Evolutionary conservation across 163 green algal genomes (phyloP).

Genomic region (Scenedesmus sp.): DNA sequence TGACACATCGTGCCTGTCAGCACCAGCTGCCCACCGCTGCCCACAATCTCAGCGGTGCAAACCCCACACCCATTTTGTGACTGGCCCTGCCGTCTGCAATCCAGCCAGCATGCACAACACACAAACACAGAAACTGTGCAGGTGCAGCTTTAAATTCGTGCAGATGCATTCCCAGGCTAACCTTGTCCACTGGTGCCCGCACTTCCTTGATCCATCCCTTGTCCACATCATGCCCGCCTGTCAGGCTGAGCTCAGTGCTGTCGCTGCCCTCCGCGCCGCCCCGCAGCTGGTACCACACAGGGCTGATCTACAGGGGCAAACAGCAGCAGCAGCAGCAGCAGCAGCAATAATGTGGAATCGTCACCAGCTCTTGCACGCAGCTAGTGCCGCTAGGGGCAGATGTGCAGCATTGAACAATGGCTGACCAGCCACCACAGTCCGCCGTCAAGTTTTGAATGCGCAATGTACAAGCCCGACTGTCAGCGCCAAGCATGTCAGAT

Average conservation of each 20-base stretch:
- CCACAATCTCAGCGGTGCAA: too few species aligned
- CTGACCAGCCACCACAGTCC: too few species aligned
- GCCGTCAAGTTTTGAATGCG: too few species aligned
- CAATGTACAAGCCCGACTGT: too few species aligned
- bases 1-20: too few species aligned
- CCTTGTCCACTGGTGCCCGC: constrained; percentile 17
- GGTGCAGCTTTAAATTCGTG: neutral
- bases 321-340: neutral
- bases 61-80: too few species aligned
- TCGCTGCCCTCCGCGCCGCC: neutral
- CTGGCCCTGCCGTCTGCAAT: neutral
- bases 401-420: too few species aligned
- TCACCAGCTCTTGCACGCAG: neutral
- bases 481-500: neutral
- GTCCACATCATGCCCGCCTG: constrained; percentile 74
- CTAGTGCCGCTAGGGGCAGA: too few species aligned
- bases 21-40: too few species aligned
- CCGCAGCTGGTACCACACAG: constrained; percentile 84
- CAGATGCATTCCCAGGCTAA: neutral
- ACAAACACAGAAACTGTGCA: neutral
- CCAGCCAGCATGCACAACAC: neutral
- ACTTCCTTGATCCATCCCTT: constrained; percentile 68
- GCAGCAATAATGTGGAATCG: neutral
- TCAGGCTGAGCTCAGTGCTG: constrained; percentile 21
- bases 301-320: constrained; percentile 45